Base-by-base conservation (phyloP, 2,329 filamentous ascomycete genomes). In the Aspergillus nomiae region DNA sequence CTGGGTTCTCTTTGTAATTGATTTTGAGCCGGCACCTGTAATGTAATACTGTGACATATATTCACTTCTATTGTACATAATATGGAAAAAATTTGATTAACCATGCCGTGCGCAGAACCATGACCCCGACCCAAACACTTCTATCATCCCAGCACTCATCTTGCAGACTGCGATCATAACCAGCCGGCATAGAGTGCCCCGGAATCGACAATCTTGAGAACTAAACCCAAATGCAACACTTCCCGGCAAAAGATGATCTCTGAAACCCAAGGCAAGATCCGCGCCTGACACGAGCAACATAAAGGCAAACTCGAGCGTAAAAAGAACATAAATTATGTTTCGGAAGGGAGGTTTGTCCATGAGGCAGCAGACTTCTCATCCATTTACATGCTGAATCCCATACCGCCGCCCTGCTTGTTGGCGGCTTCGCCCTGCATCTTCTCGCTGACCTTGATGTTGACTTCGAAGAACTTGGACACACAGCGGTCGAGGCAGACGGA, bases 401-500 rank as follows among this genome's bases (percentile, higher is more conserved):
- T 79, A 50, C 82, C 84, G 36, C 84, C 84, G 46, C 82, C 85
- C 64, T 88, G 87, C 74, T 87, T 86, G 66, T 87, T 85, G 74
- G 88, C 87, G 56, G 91, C 92, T 81, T 96, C 91, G 68, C 90
- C 88, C 82, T 97, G 93, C 89, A 98, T 93, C 83, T 96, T 92
- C 83, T 98, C 94, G 74, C 91, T 94, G 64, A 98, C 92, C 85
- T 97, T 98, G 85, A 97, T 89, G 80, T 97, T 96, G 75, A 97
- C 94, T 73, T 98, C 94, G 83, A 99, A 97, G 85, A 98, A 99
- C 85, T 99, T 99, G 76, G 91, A 87, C 63, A 96, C 92, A 83
- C 96, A 99, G 75, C 95, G 92, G 83, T 99, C 95, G 72, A 99
- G 89, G 84, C 96, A 99, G 73, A 99, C 95, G 71, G 91, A 93